These are phyloP conservation scores for Pyricularia sp. DNA, from an alignment of 2,329 filamentous ascomycete species.

Conservation along the genomic window DNA sequence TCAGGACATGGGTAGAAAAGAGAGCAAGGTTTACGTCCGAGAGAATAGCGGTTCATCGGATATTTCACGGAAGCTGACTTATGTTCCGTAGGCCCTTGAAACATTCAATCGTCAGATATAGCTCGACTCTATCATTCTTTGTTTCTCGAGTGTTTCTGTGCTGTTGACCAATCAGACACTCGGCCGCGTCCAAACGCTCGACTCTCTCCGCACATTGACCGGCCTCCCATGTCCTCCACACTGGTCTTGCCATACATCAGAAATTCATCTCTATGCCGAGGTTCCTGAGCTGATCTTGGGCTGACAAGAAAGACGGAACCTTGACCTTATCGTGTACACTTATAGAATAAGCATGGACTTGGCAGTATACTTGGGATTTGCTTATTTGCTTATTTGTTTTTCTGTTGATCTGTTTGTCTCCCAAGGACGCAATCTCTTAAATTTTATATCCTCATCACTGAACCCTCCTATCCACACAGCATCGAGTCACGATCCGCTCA, in stretches of 20 bases:
- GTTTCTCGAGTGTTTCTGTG: background rate
- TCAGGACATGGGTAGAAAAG: background rate
- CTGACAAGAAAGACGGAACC: background rate
- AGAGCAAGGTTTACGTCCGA: background rate
- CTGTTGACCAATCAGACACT: background rate
- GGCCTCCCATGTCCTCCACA: background rate
- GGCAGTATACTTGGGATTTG: background rate
- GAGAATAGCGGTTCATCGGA: background rate
- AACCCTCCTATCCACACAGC: background rate
- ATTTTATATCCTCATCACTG: background rate
- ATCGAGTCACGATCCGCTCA: background rate
- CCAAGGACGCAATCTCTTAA: background rate
- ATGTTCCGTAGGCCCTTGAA: background rate
- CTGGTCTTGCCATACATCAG: background rate
- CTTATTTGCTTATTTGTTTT: too few species aligned
- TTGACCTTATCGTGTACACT: background rate
- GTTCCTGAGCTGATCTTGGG: background rate
- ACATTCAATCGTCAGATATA: background rate
- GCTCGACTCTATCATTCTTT: background rate
- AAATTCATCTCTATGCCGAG: background rate
- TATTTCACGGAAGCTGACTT: background rate
- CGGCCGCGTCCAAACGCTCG: background rate
- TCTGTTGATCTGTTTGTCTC: too few species aligned
- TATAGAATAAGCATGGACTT: background rate
- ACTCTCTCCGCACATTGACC: background rate